A percentile compares a stretch with the other conserved stretches of the same genome.
These are phyloP conservation scores for Biscogniauxia marginata DNA, from an alignment of 2,329 filamentous ascomycete species.

Conservation along the genomic window DNA sequence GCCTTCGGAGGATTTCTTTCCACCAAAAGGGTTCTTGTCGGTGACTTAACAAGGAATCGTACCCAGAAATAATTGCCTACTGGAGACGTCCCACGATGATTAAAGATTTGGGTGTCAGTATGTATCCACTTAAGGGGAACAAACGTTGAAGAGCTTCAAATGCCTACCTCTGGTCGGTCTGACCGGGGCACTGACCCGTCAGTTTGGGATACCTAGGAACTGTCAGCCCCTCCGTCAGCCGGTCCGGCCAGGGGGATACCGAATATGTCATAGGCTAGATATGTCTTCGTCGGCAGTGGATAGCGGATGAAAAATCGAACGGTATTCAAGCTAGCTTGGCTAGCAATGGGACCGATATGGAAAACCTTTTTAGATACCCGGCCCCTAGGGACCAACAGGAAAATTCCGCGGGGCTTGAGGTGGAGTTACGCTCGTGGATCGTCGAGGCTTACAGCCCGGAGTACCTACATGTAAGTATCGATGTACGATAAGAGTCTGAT, in stretches of 20 bases:
- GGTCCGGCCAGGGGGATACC: background rate
- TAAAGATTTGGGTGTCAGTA: background rate
- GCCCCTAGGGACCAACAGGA: background rate
- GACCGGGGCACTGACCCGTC: background rate
- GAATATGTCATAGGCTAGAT: background rate
- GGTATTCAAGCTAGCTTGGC: background rate
- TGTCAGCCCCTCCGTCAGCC: background rate
- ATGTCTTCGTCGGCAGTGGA: background rate
- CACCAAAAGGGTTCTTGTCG: background rate
- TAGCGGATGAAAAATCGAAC: background rate
- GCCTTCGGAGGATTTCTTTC: background rate
- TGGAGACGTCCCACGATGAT: background rate
- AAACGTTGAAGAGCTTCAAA: background rate
- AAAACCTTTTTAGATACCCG: background rate
- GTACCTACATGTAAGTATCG: background rate
- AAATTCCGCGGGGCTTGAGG: constrained; percentile 1
- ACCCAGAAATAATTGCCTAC: background rate
- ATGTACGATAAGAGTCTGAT: background rate
- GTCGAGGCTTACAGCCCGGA: background rate
- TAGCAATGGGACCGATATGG: background rate
- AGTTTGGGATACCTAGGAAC: background rate
- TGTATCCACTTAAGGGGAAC: background rate
- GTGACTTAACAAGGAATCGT: background rate
- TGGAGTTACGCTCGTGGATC: background rate
- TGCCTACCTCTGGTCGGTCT: background rate